Evolutionary conservation across 1,284 basidiomycete genomes (phyloP), one percentile per base, ranked within the genome.

Genomic region (Fomitopsis pinicola): DNA sequence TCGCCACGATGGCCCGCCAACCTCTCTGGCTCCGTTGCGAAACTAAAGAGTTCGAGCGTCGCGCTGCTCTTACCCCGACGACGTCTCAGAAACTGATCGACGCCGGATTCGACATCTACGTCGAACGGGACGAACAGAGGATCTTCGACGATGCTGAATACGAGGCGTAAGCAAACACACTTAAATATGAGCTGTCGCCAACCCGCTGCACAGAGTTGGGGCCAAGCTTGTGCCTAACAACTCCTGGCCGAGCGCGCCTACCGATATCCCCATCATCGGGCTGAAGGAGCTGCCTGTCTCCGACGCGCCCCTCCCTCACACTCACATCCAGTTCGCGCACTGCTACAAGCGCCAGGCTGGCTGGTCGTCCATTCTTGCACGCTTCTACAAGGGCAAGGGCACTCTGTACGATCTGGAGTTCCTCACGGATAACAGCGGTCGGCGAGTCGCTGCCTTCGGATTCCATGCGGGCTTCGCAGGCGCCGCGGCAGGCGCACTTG

Each of bases 391-490:
- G 62, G 97, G 97, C 30, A 83, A 86, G 40, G 97, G 97, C 28
- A 91, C 88, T 42, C 81, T 99, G 52, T 98, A 99, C 79, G 97
- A 99, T 76, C 82, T 99, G 64, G 97, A 99, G 78, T 99, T 99
- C 80, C 81, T 99, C 63, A 92, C 88, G 67, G 96, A 99, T 73
- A 86, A 81, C 17, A 81, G 74, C 48, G 94, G 95, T 28, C 84
- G 94, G 40, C 89, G 97, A 42, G 97, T 99, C 30, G 97, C 97
- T n/a, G 97, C 97, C 0, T 99, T 99, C 71, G 97, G 97, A 7
- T 99, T 92, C 82, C 93, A 99, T 76, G 97, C 97, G 14, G 97
- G 97, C 2, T 99, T 98, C 68, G 96, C 97, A 7, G 97, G 97
- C 30, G 95, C 97, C 5, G 97, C 97, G 2, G 92, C 94, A 0